These are phyloP conservation scores for Sclerotinia trifoliorum DNA, from an alignment of 2,329 filamentous ascomycete species.

Conservation along the genomic window DNA sequence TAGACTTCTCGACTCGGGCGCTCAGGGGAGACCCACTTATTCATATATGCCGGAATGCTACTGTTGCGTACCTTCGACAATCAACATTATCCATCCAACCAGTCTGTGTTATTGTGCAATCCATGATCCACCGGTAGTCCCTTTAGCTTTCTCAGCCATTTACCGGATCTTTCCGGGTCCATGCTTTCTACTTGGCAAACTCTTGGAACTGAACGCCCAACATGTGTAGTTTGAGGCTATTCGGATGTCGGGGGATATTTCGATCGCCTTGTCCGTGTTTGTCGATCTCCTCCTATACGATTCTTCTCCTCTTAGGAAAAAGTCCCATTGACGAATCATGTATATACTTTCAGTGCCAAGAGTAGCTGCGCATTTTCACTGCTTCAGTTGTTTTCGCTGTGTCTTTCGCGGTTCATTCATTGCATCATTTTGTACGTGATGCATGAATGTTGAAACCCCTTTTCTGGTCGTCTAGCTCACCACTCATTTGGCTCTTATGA, in stretches of 20 bases:
- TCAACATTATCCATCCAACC: not conserved
- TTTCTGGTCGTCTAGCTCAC: not conserved
- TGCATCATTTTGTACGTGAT: not conserved
- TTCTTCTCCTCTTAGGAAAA: not conserved
- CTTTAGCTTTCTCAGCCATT: not conserved
- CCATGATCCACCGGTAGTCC: conserved; percentile 7
- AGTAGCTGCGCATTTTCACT: not conserved
- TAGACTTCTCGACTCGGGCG: not conserved
- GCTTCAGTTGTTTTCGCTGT: not conserved
- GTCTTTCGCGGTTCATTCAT: not conserved
- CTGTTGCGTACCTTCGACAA: not conserved
- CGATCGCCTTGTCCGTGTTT: not conserved
- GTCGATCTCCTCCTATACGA: conserved; percentile 12
- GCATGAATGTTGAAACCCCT: not conserved
- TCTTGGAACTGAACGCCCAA: conserved; percentile 2
- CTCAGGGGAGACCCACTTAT: not conserved
- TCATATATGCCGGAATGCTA: not conserved
- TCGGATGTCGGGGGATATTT: conserved; percentile 3
- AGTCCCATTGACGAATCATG: not conserved
- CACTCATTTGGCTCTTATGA: not conserved
- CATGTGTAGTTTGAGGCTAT: not conserved
- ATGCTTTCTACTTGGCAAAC: conserved; percentile 11
- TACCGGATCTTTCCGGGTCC: conserved; percentile 8
- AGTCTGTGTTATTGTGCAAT: not conserved
- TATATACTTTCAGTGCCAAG: not conserved